A percentile compares a stretch with the other conserved stretches of the same genome.
These are phyloP conservation scores for Pichia sorboxylosa DNA, from an alignment of 1,139 yeast species.

Conservation along the genomic window DNA sequence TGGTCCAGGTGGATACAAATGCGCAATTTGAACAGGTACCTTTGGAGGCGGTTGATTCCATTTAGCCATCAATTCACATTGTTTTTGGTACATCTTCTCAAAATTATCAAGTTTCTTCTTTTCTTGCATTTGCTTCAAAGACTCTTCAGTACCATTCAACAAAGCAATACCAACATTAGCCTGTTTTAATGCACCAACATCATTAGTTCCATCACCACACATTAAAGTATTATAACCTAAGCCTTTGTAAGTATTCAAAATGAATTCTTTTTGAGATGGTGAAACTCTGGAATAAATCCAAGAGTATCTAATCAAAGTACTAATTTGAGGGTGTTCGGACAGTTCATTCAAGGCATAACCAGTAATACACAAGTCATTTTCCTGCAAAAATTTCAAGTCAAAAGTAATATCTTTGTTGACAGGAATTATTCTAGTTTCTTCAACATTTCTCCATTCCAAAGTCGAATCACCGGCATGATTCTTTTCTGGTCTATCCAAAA, in stretches of 20 bases:
- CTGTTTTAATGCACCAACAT: conserved; percentile 97
- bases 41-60: conserved; percentile 86
- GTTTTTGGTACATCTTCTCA: conserved; percentile 70
- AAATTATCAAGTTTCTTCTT: conserved; percentile 57
- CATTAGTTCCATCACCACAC: conserved; percentile 99
- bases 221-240: conserved; percentile 88
- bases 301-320: conserved; percentile 68
- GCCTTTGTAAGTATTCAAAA: conserved; percentile 70
- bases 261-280: conserved; percentile 88
- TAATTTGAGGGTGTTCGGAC: conserved; percentile 49
- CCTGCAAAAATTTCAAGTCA: conserved; percentile 45
- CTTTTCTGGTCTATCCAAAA: conserved; percentile 71
- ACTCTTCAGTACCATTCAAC: conserved; percentile 92
- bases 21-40: conserved; percentile 81
- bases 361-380: conserved; percentile 81
- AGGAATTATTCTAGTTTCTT: conserved; percentile 64
- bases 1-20: conserved; percentile 93
- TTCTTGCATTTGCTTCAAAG: conserved; percentile 82
- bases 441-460: conserved; percentile 77
- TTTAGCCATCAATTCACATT: conserved; percentile 59
- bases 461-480: conserved; percentile 41
- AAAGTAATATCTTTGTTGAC: conserved; percentile 46
- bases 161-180: conserved; percentile 97
- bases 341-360: conserved; percentile 78
- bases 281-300: conserved; percentile 99